Evolutionary conservation across 1,139 yeast genomes (phyloP).

Genomic region (Debaryomycetaceae sp.): DNA sequence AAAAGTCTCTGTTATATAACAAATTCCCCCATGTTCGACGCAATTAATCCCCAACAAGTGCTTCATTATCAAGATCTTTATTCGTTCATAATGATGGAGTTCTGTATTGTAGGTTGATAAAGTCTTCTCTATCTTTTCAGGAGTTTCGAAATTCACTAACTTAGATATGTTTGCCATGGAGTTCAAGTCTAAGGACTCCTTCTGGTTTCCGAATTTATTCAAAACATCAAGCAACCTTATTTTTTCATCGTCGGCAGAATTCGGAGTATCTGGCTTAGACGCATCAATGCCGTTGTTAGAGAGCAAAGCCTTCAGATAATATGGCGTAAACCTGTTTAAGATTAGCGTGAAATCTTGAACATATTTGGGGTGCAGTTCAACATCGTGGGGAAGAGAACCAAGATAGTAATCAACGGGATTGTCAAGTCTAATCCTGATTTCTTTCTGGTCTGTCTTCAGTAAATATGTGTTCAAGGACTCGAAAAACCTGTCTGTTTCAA

Average conservation of each 20-base stretch:
- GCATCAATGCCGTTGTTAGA: not conserved
- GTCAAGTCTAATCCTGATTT: conserved; percentile 5
- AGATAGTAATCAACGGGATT: conserved; percentile 22
- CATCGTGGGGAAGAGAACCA: conserved; percentile 1
- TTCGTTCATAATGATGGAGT: conserved; percentile 42
- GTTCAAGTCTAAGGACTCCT: conserved; percentile 8
- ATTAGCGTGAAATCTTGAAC: conserved; percentile 23
- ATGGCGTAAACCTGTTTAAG: conserved; percentile 19
- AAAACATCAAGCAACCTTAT: conserved; percentile 36
- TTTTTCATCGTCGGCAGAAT: conserved; percentile 28
- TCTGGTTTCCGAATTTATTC: conserved; percentile 29
- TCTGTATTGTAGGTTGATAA: conserved; percentile 26
- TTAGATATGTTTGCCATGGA: conserved; percentile 9
- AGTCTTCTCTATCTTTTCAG: conserved; percentile 20
- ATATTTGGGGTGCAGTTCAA: conserved; percentile 7
- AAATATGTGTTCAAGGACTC: conserved; percentile 17
- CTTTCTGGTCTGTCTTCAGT: not conserved
- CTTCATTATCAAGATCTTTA: conserved; percentile 43
- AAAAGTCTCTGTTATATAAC: conserved; percentile 18
- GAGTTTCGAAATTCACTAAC: conserved; percentile 13
- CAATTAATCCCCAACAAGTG: conserved; percentile 26
- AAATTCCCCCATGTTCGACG: conserved; percentile 6
- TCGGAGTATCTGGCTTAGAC: not conserved
- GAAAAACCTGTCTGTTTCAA: conserved; percentile 22
- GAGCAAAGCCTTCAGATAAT: not conserved